These are phyloP conservation scores for Lasiodiplodia citricola DNA, from an alignment of 2,329 filamentous ascomycete genomes.

Conservation along the genomic window DNA sequence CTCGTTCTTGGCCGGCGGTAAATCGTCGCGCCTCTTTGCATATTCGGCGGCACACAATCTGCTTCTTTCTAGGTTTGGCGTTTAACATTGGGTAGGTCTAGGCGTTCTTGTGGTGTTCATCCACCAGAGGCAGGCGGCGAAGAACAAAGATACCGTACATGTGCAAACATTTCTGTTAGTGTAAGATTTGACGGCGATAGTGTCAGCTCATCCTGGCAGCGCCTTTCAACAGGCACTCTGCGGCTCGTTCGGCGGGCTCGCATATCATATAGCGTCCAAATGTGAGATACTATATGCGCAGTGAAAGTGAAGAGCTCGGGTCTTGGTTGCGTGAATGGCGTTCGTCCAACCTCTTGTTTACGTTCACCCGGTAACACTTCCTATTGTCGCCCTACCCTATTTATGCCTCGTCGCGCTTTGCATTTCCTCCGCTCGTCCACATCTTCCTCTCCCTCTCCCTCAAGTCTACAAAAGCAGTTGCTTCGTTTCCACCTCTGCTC, in stretches of 20 bases:
- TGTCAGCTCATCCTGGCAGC: slow-evolving; percentile 8
- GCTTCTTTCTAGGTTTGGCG: background rate
- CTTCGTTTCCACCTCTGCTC: background rate
- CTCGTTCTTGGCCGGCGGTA: slow-evolving; percentile 50
- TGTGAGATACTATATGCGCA: background rate
- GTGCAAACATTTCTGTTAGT: slow-evolving; percentile 13
- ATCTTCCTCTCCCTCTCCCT: background rate
- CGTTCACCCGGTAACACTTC: background rate
- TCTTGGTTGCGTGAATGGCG: background rate
- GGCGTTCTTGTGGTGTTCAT: slow-evolving; percentile 26
- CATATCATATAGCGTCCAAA: background rate
- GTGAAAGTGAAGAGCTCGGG: background rate
- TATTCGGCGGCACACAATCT: background rate
- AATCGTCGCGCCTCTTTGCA: background rate
- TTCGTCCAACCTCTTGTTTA: background rate
- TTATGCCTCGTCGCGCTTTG: background rate
- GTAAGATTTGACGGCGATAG: slow-evolving; percentile 20
- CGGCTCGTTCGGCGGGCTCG: background rate
- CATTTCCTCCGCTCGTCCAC: background rate
- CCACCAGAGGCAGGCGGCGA: slow-evolving; percentile 24
- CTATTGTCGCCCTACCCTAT: background rate
- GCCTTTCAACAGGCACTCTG: slow-evolving; percentile 23
- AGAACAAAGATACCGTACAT: slow-evolving; percentile 22
- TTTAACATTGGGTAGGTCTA: slow-evolving; percentile 14
- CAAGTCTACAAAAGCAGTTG: background rate